phyloP scores from a whole-genome alignment of 805 yeast species.

The Zygoascus flipseniorum region DNA sequence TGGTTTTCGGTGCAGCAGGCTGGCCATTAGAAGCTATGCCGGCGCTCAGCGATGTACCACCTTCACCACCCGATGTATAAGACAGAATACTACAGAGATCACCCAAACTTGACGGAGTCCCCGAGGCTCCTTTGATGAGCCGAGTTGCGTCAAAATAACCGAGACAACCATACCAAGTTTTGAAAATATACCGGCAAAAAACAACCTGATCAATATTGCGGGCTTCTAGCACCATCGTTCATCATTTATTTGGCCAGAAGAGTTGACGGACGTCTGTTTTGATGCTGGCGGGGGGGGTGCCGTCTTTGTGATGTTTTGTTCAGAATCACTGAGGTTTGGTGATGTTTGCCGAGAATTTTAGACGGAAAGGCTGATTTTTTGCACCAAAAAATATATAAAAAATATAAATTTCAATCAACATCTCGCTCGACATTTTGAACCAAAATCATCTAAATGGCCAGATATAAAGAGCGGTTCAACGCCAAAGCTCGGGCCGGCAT shows the following conservation, averaged over 20 bases:
- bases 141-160: constrained; percentile 52
- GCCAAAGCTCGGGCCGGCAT: constrained; percentile 82
- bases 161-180: constrained; percentile 84
- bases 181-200: constrained; percentile 59
- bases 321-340: background rate
- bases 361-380: background rate
- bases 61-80: background rate
- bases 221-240: background rate
- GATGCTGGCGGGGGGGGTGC: background rate
- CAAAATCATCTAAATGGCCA: constrained; percentile 49
- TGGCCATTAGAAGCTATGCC: background rate
- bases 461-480: constrained; percentile 69
- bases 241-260: background rate
- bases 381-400: background rate
- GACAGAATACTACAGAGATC: background rate
- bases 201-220: constrained; percentile 58
- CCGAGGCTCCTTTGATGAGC: constrained; percentile 6
- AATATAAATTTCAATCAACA: background rate
- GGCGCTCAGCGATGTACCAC: background rate
- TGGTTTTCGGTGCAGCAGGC: background rate
- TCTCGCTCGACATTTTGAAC: background rate
- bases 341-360: background rate
- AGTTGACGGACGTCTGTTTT: background rate
- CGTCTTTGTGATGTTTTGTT: background rate
- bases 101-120: background rate